Evolutionary conservation across 2,329 filamentous ascomycete genomes (phyloP).

Genomic region (Proliferodiscus dingleyae): DNA sequence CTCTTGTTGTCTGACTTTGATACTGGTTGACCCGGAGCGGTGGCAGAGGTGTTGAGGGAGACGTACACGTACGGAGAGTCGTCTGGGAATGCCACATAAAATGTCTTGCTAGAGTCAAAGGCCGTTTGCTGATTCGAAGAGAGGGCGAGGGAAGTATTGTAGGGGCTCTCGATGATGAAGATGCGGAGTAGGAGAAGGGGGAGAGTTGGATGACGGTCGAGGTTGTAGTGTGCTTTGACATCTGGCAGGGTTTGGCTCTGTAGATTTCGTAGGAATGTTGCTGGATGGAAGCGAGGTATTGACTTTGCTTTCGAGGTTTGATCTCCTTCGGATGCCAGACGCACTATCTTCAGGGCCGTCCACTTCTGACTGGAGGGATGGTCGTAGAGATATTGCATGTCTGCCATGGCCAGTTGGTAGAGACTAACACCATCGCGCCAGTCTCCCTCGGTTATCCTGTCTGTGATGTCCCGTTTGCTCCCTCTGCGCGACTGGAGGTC

Average conservation of each 20-base stretch:
- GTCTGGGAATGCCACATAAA: conserved; percentile 80
- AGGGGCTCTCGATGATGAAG: conserved; percentile 75
- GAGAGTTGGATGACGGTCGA: conserved; percentile 65
- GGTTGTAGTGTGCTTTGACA: conserved; percentile 78
- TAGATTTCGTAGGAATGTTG: conserved; percentile 72
- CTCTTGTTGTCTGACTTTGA: conserved; percentile 49
- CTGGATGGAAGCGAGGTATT: conserved; percentile 71
- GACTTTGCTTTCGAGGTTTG: conserved; percentile 43
- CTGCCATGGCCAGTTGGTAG: conserved; percentile 65
- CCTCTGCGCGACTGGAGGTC: conserved; percentile 56
- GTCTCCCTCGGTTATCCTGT: conserved; percentile 62
- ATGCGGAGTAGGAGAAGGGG: conserved; percentile 72
- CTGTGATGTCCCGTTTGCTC: conserved; percentile 58
- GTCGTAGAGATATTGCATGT: conserved; percentile 61
- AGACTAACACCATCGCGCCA: conserved; percentile 61
- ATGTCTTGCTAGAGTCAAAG: conserved; percentile 62
- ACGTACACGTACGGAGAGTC: conserved; percentile 71
- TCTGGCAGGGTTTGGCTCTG: conserved; percentile 70
- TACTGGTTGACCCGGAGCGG: conserved; percentile 37
- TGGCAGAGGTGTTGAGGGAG: conserved; percentile 53
- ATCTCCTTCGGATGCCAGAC: conserved; percentile 38
- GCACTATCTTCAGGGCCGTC: conserved; percentile 56
- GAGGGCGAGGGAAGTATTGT: conserved; percentile 56
- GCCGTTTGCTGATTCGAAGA: conserved; percentile 24
- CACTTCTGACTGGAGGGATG: conserved; percentile 60